Evolutionary conservation across 371 early-diverging fungal genomes (phyloP).

Genomic region (Batrachochytrium dendrobatidis): DNA sequence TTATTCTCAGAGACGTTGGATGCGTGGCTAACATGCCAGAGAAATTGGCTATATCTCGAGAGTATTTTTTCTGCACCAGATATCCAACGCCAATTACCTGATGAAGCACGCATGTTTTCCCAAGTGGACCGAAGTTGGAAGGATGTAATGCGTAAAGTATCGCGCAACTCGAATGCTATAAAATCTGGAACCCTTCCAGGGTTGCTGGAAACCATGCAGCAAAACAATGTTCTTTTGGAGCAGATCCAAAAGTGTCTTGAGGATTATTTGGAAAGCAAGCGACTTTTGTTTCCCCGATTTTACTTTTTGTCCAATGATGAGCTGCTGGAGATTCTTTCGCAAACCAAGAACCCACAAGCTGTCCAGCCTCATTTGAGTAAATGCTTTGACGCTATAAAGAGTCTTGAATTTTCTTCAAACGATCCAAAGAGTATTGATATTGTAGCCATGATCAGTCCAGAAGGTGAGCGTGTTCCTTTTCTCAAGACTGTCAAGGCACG

Average conservation of each 20-base stretch:
- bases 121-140: constrained; percentile 51
- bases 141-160: constrained; percentile 46
- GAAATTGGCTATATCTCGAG: constrained; percentile 50
- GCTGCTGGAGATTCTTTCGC: constrained; percentile 49
- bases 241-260: constrained; percentile 54
- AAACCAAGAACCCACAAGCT: constrained; percentile 50
- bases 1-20: constrained; percentile 50
- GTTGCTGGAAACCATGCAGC: constrained; percentile 44
- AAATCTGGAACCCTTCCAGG: constrained; percentile 47
- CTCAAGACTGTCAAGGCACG: constrained; percentile 47
- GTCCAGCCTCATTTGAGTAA: constrained; percentile 51
- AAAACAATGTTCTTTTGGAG: constrained; percentile 47
- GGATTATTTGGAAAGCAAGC: constrained; percentile 49
- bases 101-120: constrained; percentile 51
- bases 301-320: constrained; percentile 56
- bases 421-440: constrained; percentile 49
- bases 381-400: constrained; percentile 53
- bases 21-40: constrained; percentile 46
- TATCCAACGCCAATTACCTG: constrained; percentile 51
- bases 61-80: constrained; percentile 52
- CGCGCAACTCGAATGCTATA: constrained; percentile 49
- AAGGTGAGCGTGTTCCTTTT: constrained; percentile 47
- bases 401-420: constrained; percentile 40
- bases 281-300: constrained; percentile 50
- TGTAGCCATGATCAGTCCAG: constrained; percentile 46